Conservation (phyloP, 2,329 filamentous ascomycete species). For the Coniochaeta pulveracea region DNA sequence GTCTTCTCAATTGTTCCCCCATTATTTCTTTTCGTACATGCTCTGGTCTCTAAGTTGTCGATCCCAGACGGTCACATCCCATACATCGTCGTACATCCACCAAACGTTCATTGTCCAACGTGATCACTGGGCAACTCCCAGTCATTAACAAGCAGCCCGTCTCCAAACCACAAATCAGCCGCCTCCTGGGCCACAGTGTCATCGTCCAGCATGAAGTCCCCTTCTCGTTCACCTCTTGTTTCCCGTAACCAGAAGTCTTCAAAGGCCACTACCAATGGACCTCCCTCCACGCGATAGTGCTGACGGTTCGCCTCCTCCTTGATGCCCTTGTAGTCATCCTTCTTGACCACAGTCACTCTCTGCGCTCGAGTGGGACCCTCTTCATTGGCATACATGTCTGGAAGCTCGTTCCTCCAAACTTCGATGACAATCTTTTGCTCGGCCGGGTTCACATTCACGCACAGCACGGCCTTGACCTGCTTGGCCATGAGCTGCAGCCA, state of each 20-base stretch:
- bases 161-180: neutral
- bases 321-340: neutral
- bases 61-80: too few relatives aligned
- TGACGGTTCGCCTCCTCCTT: neutral
- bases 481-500: conserved; percentile 1
- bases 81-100: too few relatives aligned
- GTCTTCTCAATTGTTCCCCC: too few relatives aligned
- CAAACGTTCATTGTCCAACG: too few relatives aligned
- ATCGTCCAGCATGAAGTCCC: neutral
- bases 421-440: neutral
- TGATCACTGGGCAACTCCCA: too few relatives aligned
- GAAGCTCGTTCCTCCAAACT: conserved; percentile 1
- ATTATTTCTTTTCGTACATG: too few relatives aligned
- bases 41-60: too few relatives aligned
- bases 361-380: neutral
- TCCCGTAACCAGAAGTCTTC: neutral
- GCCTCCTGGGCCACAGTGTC: neutral
- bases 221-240: neutral
- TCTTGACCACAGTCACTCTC: neutral
- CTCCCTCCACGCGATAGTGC: neutral
- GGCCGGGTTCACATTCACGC: neutral
- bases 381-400: neutral
- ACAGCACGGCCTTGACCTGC: neutral
- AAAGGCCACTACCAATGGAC: neutral
- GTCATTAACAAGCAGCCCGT: neutral